phyloP scores from a whole-genome alignment of 768 basidiomycete genomes.

The Chalciporus piperatus region DNA sequence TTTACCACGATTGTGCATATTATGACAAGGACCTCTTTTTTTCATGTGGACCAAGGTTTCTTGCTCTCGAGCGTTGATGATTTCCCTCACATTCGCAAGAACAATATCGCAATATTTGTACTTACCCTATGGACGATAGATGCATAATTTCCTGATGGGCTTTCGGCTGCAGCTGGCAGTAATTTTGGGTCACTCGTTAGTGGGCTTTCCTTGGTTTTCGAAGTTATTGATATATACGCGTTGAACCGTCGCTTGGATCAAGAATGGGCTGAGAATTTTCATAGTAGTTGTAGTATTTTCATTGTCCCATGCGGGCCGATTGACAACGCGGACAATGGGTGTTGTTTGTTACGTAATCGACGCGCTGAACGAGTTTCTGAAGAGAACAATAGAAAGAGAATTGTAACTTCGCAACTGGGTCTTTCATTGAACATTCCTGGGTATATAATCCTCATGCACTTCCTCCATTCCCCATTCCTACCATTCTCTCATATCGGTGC shows the following conservation, averaged over 20 bases:
- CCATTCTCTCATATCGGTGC: constrained; percentile 24
- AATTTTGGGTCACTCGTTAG: background rate
- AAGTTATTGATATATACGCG: constrained; percentile 5
- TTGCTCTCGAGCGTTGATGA: constrained; percentile 8
- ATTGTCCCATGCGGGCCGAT: constrained; percentile 2
- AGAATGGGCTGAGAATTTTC: background rate
- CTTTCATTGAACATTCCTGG: background rate
- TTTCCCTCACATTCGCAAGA: constrained; percentile 1
- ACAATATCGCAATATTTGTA: constrained; percentile 4
- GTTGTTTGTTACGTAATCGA: constrained; percentile 17
- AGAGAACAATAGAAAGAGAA: constrained; percentile 30
- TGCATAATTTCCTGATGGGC: constrained; percentile 1
- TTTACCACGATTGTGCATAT: constrained; percentile 8
- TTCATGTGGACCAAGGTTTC: constrained; percentile 14
- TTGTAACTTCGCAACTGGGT: too few species aligned
- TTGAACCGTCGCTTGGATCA: background rate
- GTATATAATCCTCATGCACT: background rate
- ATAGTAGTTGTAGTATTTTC: too few species aligned
- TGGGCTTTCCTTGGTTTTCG: background rate
- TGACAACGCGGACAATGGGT: constrained; percentile 25
- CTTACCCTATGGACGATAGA: constrained; percentile 14
- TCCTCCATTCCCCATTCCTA: constrained; percentile 7
- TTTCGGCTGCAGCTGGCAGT: background rate
- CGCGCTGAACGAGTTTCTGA: background rate
- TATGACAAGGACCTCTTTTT: constrained; percentile 8